A percentile compares a stretch with the other conserved stretches of the same genome.
phyloP scores from a whole-genome alignment of 2,329 filamentous ascomycete species.

The Ophiostoma ips region DNA sequence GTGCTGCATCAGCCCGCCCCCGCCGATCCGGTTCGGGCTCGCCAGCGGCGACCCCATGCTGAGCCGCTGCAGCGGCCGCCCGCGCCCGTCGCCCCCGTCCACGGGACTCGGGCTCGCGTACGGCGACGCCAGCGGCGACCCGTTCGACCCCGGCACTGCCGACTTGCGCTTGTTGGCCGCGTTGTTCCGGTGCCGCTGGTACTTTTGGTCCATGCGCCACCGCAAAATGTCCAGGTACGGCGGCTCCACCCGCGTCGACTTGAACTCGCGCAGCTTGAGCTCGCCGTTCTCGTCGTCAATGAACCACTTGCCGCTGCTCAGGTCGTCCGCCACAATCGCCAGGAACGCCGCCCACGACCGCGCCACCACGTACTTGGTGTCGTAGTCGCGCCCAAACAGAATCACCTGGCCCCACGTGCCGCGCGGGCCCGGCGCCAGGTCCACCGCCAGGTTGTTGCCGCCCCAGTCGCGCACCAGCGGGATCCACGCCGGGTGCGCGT shows the following conservation, averaged over 20 bases:
- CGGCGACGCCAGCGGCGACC: conserved; percentile 39
- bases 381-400: conserved; percentile 91
- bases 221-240: conserved; percentile 87
- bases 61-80: conserved; percentile 57
- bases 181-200: conserved; percentile 47
- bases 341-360: conserved; percentile 84
- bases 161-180: conserved; percentile 38
- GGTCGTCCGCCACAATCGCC: conserved; percentile 75
- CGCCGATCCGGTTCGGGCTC: conserved; percentile 49
- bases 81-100: conserved; percentile 43
- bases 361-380: conserved; percentile 94
- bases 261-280: conserved; percentile 86
- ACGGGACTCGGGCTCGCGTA: conserved; percentile 55
- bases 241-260: conserved; percentile 75
- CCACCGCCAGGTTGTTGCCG: conserved; percentile 90
- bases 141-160: conserved; percentile 24
- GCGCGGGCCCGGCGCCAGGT: conserved; percentile 76
- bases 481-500: conserved; percentile 91
- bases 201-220: conserved; percentile 93
- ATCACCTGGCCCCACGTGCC: conserved; percentile 96
- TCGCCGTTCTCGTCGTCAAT: conserved; percentile 88
- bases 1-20: conserved; percentile 19
- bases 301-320: conserved; percentile 77
- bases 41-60: conserved; percentile 47
- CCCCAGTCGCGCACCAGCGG: conserved; percentile 95